These are phyloP conservation scores for Lagenaria siceraria DNA, from an alignment of 306 rosid genomes.

Conservation along the genomic window DNA sequence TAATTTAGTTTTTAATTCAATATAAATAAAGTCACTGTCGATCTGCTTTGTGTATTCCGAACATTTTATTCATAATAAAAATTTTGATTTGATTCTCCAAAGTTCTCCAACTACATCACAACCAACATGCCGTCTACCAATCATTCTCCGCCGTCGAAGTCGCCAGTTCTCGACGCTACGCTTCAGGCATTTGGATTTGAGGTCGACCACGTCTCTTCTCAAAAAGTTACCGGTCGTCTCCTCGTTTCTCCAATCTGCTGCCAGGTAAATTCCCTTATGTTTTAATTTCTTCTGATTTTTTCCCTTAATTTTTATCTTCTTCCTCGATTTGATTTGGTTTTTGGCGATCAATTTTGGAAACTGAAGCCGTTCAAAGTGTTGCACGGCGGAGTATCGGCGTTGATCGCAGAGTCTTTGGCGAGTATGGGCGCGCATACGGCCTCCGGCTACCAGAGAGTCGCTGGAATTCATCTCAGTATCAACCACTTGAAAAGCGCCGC, in stretches of 20 bases:
- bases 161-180: constrained; percentile 34
- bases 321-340: neutral
- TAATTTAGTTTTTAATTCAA: too few species aligned
- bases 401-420: constrained; percentile 74
- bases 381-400: constrained; percentile 95
- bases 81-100: too few species aligned
- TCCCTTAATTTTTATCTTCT: neutral
- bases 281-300: neutral
- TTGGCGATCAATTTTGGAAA: neutral
- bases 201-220: constrained; percentile 37
- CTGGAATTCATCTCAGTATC: constrained; percentile 84
- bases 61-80: too few species aligned
- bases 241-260: constrained; percentile 41
- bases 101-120: too few species aligned
- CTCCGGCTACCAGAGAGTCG: constrained; percentile 65
- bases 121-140: neutral
- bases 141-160: neutral
- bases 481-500: constrained; percentile 63
- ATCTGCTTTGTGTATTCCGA: too few species aligned
- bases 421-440: constrained; percentile 62
- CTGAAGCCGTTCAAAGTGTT: constrained; percentile 84
- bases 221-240: constrained; percentile 51
- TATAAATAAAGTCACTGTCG: too few species aligned
- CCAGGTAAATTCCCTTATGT: neutral
- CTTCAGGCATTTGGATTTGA: constrained; percentile 55